Evolutionary conservation across 1,139 yeast genomes (phyloP).

Genomic region (Yamadazyma membranifaciens): DNA sequence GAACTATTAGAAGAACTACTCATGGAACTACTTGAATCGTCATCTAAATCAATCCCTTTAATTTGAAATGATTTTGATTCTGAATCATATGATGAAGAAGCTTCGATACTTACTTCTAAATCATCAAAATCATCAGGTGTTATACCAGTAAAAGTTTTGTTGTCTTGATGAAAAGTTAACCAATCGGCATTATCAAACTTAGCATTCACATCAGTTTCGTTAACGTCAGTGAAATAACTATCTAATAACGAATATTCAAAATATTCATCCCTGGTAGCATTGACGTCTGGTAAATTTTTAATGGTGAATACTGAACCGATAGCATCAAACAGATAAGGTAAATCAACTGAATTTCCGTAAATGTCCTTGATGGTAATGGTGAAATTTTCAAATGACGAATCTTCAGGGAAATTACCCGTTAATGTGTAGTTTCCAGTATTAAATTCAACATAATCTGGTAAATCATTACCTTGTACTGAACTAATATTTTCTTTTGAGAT

Average conservation of each 20-base stretch:
- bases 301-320: conserved; percentile 55
- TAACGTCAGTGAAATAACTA: conserved; percentile 53
- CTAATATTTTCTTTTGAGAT: conserved; percentile 56
- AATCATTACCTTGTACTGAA: conserved; percentile 41
- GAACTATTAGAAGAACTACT: conserved; percentile 26
- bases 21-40: conserved; percentile 20
- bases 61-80: conserved; percentile 50
- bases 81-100: conserved; percentile 35
- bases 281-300: conserved; percentile 49
- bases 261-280: conserved; percentile 63
- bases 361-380: conserved; percentile 59
- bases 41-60: conserved; percentile 45
- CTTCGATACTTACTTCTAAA: conserved; percentile 52
- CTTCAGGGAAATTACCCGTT: conserved; percentile 57
- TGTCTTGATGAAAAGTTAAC: conserved; percentile 59
- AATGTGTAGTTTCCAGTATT: conserved; percentile 43
- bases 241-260: conserved; percentile 54
- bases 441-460: conserved; percentile 63
- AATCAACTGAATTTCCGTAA: conserved; percentile 61
- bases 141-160: conserved; percentile 65
- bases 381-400: conserved; percentile 44
- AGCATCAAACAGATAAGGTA: conserved; percentile 53
- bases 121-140: conserved; percentile 60
- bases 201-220: conserved; percentile 50
- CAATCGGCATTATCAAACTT: conserved; percentile 51